phyloP scores from a whole-genome alignment of 2,329 filamentous ascomycete genomes.

The Neopestalotiopsis rosae region DNA sequence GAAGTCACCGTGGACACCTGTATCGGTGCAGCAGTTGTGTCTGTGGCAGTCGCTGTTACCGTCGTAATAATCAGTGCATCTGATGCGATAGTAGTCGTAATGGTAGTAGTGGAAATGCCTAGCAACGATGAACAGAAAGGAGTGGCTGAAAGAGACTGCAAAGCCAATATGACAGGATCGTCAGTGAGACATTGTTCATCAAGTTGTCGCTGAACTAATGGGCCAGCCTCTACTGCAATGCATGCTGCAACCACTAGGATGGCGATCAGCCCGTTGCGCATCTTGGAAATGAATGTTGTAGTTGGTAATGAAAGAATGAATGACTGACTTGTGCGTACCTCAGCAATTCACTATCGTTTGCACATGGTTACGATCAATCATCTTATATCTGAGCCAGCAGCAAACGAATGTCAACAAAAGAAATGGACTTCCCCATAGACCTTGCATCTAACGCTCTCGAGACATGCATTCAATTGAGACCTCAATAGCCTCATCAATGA shows the following conservation, averaged over 20 bases:
- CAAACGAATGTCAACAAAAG: background rate
- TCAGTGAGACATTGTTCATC: background rate
- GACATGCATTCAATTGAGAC: background rate
- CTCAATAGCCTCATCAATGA: background rate
- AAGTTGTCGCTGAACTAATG: background rate
- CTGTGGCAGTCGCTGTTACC: background rate
- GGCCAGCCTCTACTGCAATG: background rate
- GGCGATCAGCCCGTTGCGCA: background rate
- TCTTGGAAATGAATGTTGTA: background rate
- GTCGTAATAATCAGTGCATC: background rate
- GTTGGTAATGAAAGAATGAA: background rate
- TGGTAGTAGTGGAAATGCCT: background rate
- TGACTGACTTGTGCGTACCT: background rate
- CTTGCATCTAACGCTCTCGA: background rate
- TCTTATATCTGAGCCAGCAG: background rate
- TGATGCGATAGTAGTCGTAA: background rate
- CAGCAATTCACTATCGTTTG: background rate
- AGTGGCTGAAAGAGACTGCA: background rate
- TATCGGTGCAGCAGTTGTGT: background rate
- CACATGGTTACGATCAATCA: background rate
- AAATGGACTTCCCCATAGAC: background rate
- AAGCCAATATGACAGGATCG: background rate
- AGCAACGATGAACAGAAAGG: background rate
- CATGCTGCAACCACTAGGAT: background rate
- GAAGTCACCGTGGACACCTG: background rate